Conservation (phyloP, 2,329 filamentous ascomycete species). For the Colletotrichum tofieldiae region DNA sequence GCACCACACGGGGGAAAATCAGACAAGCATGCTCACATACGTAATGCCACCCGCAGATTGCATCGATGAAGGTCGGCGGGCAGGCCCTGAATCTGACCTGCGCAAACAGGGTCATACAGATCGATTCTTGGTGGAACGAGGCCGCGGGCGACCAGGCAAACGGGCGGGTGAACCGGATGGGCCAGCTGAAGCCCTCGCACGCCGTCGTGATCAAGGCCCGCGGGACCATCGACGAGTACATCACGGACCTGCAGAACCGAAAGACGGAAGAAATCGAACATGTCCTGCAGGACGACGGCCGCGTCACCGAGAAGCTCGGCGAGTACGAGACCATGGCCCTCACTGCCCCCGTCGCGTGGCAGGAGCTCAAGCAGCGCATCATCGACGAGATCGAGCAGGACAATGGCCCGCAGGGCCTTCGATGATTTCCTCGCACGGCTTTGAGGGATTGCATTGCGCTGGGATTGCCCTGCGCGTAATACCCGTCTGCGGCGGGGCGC, state of each 20-base stretch:
- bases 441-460: background rate
- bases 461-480: too few relatives aligned
- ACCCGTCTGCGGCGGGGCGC: too few relatives aligned
- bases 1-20: slow-evolving; percentile 32
- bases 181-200: slow-evolving; percentile 73
- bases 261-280: slow-evolving; percentile 66
- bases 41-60: slow-evolving; percentile 42
- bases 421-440: background rate
- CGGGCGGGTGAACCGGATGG: slow-evolving; percentile 74
- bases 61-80: slow-evolving; percentile 53
- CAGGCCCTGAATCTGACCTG: slow-evolving; percentile 58
- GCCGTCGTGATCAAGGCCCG: slow-evolving; percentile 71
- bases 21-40: background rate
- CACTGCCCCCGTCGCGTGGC: background rate
- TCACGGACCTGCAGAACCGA: slow-evolving; percentile 68
- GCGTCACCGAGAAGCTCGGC: slow-evolving; percentile 15
- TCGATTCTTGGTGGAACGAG: slow-evolving; percentile 76
- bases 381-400: slow-evolving; percentile 10
- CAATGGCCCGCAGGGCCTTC: background rate
- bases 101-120: slow-evolving; percentile 68
- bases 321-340: slow-evolving; percentile 18
- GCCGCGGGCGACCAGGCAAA: slow-evolving; percentile 74
- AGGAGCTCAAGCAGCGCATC: background rate
- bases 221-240: slow-evolving; percentile 70
- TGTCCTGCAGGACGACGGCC: slow-evolving; percentile 51